Evolutionary conservation across 2,329 filamentous ascomycete species (phyloP), one percentile per base, ranked within the genome.

Genomic region (Dactylellina cionopaga): DNA sequence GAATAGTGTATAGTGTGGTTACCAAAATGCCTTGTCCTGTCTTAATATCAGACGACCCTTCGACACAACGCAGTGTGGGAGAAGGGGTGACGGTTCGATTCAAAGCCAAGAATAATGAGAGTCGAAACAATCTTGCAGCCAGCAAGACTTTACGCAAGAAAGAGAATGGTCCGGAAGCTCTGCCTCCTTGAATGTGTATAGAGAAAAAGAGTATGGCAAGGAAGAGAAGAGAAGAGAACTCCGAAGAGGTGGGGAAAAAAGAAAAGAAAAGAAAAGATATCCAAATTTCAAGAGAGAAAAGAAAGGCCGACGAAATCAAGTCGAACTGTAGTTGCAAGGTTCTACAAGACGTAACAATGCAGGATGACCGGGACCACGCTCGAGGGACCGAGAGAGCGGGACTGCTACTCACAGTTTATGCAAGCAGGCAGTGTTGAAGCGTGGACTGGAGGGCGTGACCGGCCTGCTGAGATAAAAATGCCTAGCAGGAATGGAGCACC

Each of bases 291-390:
- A 70, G 56, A 39, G 33, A 55, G 46, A 64, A 59, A 63, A 60
- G 47, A 60, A 69, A 71, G 24, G 58, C 47, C 35, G 65, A 56
- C 44, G 37, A 56, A 46, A 44, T 41, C 58, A 47, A 49, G 33
- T 33, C 39, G 25, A 43, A n/a, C n/a, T n/a, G n/a, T 24, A 65
- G 37, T 39, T 64, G 51, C 65, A 63, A 66, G 62, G 62, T 66
- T 58, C 24, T 64, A 27, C 49, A 64, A 71, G 68, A 72, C 68
- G 68, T 72, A 65, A 72, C 54, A 47, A 43, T 72, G 68, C 68
- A 64, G 59, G 68, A 65, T 25, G 44, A 43, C 59, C 52, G 59
- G 52, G 44, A 72, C 59, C 54, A 60, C 63, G 37, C 54, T 59
- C 49, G 63, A 68, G 56, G 37, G 54, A 68, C 63, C 63, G 52